These are phyloP conservation scores for Ciborinia camelliae DNA, from an alignment of 2,329 filamentous ascomycete genomes.

Conservation along the genomic window DNA sequence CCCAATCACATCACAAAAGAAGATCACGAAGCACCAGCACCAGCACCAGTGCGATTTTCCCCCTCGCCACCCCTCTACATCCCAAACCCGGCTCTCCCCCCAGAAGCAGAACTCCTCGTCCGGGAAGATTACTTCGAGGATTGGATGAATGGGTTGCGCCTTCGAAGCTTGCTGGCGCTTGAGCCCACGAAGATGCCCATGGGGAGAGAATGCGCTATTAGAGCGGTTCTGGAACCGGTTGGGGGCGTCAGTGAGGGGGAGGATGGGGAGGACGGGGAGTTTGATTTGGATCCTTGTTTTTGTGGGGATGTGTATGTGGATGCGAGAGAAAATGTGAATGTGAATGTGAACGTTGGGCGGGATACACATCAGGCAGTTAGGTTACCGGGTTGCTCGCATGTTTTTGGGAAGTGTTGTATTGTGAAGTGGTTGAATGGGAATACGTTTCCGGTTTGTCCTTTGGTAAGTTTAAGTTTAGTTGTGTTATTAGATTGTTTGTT, in stretches of 20 bases:
- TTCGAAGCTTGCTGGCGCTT: background rate
- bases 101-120: background rate
- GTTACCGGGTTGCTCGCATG: background rate
- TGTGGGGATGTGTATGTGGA: background rate
- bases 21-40: too few relatives aligned
- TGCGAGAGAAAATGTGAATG: too few relatives aligned
- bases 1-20: too few relatives aligned
- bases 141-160: background rate
- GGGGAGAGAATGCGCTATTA: background rate
- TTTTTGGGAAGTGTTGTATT: background rate
- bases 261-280: rapidly evolving
- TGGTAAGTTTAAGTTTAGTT: too few relatives aligned
- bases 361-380: background rate
- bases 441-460: background rate
- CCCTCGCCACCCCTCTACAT: too few relatives aligned
- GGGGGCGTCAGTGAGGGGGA: too few relatives aligned
- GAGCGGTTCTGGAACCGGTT: background rate
- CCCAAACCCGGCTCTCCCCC: rapidly evolving
- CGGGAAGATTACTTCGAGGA: background rate
- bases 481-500: too few relatives aligned
- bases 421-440: background rate
- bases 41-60: rapidly evolving
- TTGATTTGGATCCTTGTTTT: background rate
- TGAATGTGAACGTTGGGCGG: background rate
- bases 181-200: background rate